Base-by-base conservation (phyloP, 345 rosid genomes). In the Acer yangbiense region DNA sequence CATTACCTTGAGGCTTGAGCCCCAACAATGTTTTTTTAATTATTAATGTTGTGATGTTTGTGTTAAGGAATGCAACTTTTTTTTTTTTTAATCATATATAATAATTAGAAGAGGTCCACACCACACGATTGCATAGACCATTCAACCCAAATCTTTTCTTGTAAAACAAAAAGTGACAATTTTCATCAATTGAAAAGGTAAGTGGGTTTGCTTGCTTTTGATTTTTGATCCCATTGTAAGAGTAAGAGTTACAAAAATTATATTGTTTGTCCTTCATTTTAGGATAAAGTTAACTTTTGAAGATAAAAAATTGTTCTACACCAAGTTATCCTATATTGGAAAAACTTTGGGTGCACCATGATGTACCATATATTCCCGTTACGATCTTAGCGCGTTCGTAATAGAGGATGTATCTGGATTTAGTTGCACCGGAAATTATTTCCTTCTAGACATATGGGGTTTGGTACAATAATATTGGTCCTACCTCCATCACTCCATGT, bases 231-330 rank as follows among this genome's bases (percentile, higher is more conserved):
- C 21, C 32, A 0, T 54, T 25, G 6, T 71, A 55, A 18, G 43
- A 72, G 20, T 44, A 32, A 32, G 43, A 72, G 20, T 44, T 35
- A 12, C 27, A 60, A 43, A 68, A 58, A 68, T 18, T 69, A 20
- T 54, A 17, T 54, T 4, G 21, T 8, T 60, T 46, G 32, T 29
- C 50, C 64, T 76, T 1, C 41, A 17, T 14, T 60, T 2, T 12
- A 73, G 76, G 68, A 21, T 44, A 72, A 41, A 61, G 76, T 60
- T 16, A 65, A 69, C 25, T 50, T 70, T 76, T 32, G 16, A 63
- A 70, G 57, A 52, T 23, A 3, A 41, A 32, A 55, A 21, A 67
- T 41, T 65, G 3, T 13, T 50, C 16, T 14, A 50, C 55, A 50
- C 14, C 6, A 50, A 50, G 5, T 0, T 13, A 3, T 50, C 3